Conservation (phyloP, 1,139 yeast species). For the Debaryomyces psychrophilus region DNA sequence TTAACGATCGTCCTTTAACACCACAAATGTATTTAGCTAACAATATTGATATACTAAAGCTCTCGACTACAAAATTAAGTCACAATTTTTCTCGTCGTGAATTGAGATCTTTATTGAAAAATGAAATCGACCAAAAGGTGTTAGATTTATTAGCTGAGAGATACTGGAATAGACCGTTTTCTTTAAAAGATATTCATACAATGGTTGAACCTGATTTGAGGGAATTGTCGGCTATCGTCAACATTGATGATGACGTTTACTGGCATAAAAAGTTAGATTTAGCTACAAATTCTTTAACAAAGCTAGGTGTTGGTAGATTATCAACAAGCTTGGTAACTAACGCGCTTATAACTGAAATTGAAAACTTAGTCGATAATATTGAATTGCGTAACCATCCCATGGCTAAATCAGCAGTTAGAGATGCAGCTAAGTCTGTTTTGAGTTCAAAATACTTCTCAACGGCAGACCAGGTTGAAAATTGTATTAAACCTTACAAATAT, state of each 20-base stretch:
- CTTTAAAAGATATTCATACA: conserved; percentile 20
- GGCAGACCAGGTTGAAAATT: conserved; percentile 97
- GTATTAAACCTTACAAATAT: conserved; percentile 95
- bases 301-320: conserved; percentile 89
- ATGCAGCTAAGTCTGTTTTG: conserved; percentile 81
- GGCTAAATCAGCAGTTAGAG: conserved; percentile 78
- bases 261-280: conserved; percentile 91
- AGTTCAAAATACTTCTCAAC: conserved; percentile 83
- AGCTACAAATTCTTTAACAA: conserved; percentile 81
- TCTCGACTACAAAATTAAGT: conserved; percentile 85
- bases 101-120: conserved; percentile 73
- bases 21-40: conserved; percentile 94
- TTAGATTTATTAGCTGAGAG: conserved; percentile 84
- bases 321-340: conserved; percentile 83
- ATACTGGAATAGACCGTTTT: conserved; percentile 81
- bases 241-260: conserved; percentile 68
- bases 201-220: conserved; percentile 52
- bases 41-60: conserved; percentile 83
- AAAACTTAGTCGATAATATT: conserved; percentile 69
- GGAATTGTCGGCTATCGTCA: conserved; percentile 51
- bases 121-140: conserved; percentile 86
- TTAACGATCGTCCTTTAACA: conserved; percentile 89
- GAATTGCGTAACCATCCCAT: conserved; percentile 82
- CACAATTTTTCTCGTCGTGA: conserved; percentile 83
- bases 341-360: conserved; percentile 77